These are phyloP conservation scores for Isabelozyma heimii DNA, from an alignment of 805 yeast species.

Conservation along the genomic window DNA sequence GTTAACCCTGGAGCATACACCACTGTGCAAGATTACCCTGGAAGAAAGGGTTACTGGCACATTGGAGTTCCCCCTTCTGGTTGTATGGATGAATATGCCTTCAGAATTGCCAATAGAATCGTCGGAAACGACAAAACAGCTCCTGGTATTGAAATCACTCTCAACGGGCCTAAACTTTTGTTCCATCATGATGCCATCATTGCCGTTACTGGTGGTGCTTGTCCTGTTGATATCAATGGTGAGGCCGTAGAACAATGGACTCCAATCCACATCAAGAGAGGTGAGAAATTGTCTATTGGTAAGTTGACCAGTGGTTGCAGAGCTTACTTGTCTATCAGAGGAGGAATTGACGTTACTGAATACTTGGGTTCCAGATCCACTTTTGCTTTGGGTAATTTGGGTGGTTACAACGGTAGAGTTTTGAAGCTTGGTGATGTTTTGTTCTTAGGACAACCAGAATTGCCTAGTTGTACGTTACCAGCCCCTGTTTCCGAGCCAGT, in stretches of 20 bases:
- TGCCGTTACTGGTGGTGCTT: slow-evolving; percentile 85
- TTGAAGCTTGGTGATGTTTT: slow-evolving; percentile 90
- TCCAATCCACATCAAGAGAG: slow-evolving; percentile 69
- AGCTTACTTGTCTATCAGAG: slow-evolving; percentile 83
- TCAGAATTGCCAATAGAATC: slow-evolving; percentile 82
- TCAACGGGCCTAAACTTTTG: slow-evolving; percentile 79
- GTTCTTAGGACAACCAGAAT: slow-evolving; percentile 75
- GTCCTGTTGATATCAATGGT: slow-evolving; percentile 65
- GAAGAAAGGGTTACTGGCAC: slow-evolving; percentile 84
- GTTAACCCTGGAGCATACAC: slow-evolving; percentile 74
- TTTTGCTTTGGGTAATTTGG: slow-evolving; percentile 88
- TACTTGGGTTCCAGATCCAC: slow-evolving; percentile 96
- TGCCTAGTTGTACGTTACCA: slow-evolving; percentile 67
- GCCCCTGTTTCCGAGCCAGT: slow-evolving; percentile 66
- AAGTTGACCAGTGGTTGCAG: slow-evolving; percentile 83
- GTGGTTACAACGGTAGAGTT: slow-evolving; percentile 93
- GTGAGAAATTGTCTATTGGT: slow-evolving; percentile 79
- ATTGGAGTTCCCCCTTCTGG: slow-evolving; percentile 98
- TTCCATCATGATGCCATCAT: slow-evolving; percentile 81
- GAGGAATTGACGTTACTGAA: slow-evolving; percentile 92
- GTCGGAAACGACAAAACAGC: slow-evolving; percentile 83
- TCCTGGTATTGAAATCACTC: slow-evolving; percentile 88
- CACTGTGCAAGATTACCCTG: slow-evolving; percentile 96
- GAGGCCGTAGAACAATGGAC: slow-evolving; percentile 57
- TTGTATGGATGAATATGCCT: slow-evolving; percentile 93